Base-by-base conservation (phyloP, 192 early-diverging fungal species). In the Gigaspora rosea region DNA sequence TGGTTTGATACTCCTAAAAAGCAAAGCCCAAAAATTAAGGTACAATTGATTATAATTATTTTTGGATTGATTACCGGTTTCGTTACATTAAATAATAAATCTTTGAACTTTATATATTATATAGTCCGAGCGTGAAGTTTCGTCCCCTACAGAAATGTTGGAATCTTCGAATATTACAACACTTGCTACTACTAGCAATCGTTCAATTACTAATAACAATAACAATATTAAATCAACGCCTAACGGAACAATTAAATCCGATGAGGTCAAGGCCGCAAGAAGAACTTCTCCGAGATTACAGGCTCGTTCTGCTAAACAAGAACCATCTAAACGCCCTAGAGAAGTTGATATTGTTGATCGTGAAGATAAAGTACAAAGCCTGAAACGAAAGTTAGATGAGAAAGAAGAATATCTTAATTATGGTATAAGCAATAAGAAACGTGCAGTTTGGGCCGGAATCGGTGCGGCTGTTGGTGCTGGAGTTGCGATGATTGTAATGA, bases 281-380 rank as follows among this genome's bases (percentile, higher is more conserved):
- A 16, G 56, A 67, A 67, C 61, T 46, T 49, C 41, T 36, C 51
- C 32, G 47, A 50, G 46, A 35, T 46, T 63, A 12, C 8, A 64
- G 22, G 13, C 46, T 9, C 15, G 18, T 35, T 16, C 18, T 7
- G 12, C 6, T 20, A 48, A 63, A 15, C 57, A 49, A 62, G 57
- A 75, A 64, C 18, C 35, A 13, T 27, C 59, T 20, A 67, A 41
- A 76, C 48, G 58, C 32, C 61, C 32, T 13, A 52, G 46, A 64
- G 73, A 76, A 54, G 33, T 56, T 48, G 65, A 76, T 33, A 63
- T 13, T 6, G 7, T 3, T 41, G 63, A 67, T 15, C 56, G 47
- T 11, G 72, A 61, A n/a, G 72, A 74, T 62, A 58, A 74, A 76
- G 33, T 76, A n/a, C 66, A 51, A 67, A 67, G 32, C 41, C 64